phyloP scores from a whole-genome alignment of 2,329 filamentous ascomycete genomes.

The Aspergillus melleus region DNA sequence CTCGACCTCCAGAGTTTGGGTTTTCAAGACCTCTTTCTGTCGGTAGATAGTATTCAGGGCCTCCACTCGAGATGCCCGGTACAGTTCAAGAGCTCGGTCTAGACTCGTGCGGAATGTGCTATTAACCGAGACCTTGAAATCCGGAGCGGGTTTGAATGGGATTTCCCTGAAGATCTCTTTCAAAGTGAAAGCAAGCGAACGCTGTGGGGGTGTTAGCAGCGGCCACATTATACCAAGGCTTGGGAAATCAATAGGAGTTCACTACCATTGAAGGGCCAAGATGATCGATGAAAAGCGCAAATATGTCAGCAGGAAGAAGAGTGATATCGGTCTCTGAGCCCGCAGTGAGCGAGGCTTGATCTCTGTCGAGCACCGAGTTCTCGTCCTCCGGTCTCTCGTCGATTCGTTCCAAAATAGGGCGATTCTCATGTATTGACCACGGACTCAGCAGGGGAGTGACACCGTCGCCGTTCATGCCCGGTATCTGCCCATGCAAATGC shows the following conservation, averaged over 20 bases:
- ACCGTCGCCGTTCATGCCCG: slow-evolving; percentile 18
- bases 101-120: slow-evolving; percentile 79
- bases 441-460: slow-evolving; percentile 25
- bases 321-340: slow-evolving; percentile 13
- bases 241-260: background rate
- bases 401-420: slow-evolving; percentile 58
- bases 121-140: slow-evolving; percentile 71
- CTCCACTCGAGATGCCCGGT: slow-evolving; percentile 70
- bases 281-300: slow-evolving; percentile 83
- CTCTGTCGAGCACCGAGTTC: slow-evolving; percentile 29
- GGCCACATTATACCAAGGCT: background rate
- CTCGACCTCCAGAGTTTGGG: slow-evolving; percentile 71
- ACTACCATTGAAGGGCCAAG: slow-evolving; percentile 82
- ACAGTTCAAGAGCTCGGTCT: slow-evolving; percentile 75
- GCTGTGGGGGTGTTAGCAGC: slow-evolving; percentile 44
- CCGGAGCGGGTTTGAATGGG: slow-evolving; percentile 70
- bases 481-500: slow-evolving; percentile 14
- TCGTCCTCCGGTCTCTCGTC: slow-evolving; percentile 62
- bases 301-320: slow-evolving; percentile 72
- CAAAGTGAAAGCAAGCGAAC: slow-evolving; percentile 88
- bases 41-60: slow-evolving; percentile 79
- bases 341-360: slow-evolving; percentile 9
- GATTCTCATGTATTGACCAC: slow-evolving; percentile 44
- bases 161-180: slow-evolving; percentile 85
- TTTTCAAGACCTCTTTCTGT: slow-evolving; percentile 69